Base-by-base conservation (phyloP, 257 asterid species). In the Gentiana dahurica region DNA sequence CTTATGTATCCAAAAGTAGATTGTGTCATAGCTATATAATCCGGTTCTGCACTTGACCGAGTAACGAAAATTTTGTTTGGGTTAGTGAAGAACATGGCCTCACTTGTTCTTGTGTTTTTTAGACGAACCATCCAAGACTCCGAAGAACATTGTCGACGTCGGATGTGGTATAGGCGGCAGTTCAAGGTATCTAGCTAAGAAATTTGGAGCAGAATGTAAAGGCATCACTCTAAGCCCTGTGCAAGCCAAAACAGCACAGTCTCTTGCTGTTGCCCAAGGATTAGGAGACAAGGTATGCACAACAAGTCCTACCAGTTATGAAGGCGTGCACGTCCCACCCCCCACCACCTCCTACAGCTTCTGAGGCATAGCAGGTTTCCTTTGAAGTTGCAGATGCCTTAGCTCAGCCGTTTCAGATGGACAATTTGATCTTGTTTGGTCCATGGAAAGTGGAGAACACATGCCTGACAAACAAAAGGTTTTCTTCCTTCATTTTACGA, bases 361-460 rank as follows among this genome's bases (percentile, higher is more conserved):
- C 50, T 56, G 52, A 60, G 54, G 57, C 58, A 53, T 59, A 35
- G 49, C 87, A 91, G 95, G 95, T 73, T 41, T 78, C 87, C 4
- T 92, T 88, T 72, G 83, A 81, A 88, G 97, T 92, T 38, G 95
- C 97, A 7, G 99, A 92, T 66, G 99, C 99, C 10, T 60, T 92
- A 70, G 82, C 84, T 73, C 99, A 92, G 60, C 99, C 99, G 8
- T 92, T 92, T 73, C 88, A 7, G 95, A 85, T 71, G 89, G 91
- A 10, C 57, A 83, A 60, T 92, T 83, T 36, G 91, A 92, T 76
- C 47, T 92, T 69, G 95, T 85, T 62, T 88, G 99, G 99, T 92
- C 99, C 63, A 83, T 92, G 99, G 99, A 92, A 83, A 92, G 99
- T 60, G 99, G 97, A 12, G 99, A 92, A 71, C 99, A 92, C 85